A percentile compares a stretch with the other conserved stretches of the same genome.
Conservation (phyloP, 139 green algal species). For the Chlorokybus atmophyticus region DNA sequence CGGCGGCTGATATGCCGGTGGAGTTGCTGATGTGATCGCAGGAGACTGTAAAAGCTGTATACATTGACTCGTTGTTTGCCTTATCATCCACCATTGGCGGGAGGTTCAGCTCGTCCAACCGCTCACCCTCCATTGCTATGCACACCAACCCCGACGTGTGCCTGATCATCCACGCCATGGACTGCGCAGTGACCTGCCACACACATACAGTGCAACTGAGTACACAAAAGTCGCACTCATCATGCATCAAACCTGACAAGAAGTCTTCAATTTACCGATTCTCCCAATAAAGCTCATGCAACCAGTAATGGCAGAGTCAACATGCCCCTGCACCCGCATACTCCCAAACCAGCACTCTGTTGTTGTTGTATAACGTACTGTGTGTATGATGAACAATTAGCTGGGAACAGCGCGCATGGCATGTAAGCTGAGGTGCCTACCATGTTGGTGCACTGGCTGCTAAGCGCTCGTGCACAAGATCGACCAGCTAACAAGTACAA, state of each 20-base stretch:
- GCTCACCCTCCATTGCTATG: slow-evolving; percentile 42
- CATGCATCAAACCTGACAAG: neutral
- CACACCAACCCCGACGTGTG: slow-evolving; percentile 80
- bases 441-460: neutral
- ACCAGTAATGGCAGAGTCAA: too few relatives aligned
- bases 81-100: slow-evolving; percentile 84
- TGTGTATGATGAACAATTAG: too few relatives aligned
- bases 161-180: slow-evolving; percentile 68
- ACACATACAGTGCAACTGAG: too few relatives aligned
- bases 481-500: too few relatives aligned
- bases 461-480: too few relatives aligned
- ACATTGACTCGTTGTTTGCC: slow-evolving; percentile 71
- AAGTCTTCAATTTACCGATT: too few relatives aligned
- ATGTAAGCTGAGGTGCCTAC: neutral
- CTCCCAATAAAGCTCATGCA: too few relatives aligned
- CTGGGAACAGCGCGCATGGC: too few relatives aligned
- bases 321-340: too few relatives aligned
- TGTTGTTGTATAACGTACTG: too few relatives aligned
- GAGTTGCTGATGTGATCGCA: slow-evolving; percentile 39
- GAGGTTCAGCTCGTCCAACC: slow-evolving; percentile 66
- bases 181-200: slow-evolving; percentile 43
- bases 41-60: slow-evolving; percentile 90
- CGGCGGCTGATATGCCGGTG: slow-evolving; percentile 85
- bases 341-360: too few relatives aligned
- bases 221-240: neutral